phyloP scores from a whole-genome alignment of 306 rosid genomes.

The Quercus ilex region DNA sequence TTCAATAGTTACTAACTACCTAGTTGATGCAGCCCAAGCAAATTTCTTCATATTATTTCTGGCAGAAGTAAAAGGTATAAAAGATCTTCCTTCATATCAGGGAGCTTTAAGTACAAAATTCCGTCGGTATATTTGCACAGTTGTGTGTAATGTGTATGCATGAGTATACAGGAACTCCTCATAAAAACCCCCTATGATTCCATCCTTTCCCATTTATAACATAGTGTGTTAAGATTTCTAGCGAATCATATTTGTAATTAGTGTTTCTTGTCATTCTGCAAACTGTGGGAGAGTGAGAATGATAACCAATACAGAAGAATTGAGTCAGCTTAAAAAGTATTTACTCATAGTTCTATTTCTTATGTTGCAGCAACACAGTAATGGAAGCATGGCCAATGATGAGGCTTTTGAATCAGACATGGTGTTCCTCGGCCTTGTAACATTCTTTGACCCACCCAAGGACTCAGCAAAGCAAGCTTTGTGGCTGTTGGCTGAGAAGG shows the following conservation, averaged over 20 bases:
- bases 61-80: background rate
- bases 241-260: background rate
- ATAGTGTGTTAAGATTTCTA: background rate
- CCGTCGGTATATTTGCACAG: background rate
- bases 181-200: background rate
- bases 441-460: constrained; percentile 90
- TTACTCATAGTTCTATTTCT: background rate
- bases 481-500: constrained; percentile 70
- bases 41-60: background rate
- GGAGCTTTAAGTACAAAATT: background rate
- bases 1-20: background rate
- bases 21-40: background rate
- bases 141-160: background rate
- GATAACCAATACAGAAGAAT: background rate
- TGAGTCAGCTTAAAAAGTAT: background rate
- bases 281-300: background rate
- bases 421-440: constrained; percentile 72
- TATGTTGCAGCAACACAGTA: constrained; percentile 28
- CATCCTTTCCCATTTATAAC: too few species aligned
- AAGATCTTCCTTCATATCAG: background rate
- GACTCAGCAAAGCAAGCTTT: constrained; percentile 85
- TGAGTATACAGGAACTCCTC: background rate
- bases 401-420: constrained; percentile 57
- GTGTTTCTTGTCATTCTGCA: background rate
- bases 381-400: constrained; percentile 15